Conservation (phyloP, 1,139 yeast species). For the Zygosaccharomyces sapae region DNA sequence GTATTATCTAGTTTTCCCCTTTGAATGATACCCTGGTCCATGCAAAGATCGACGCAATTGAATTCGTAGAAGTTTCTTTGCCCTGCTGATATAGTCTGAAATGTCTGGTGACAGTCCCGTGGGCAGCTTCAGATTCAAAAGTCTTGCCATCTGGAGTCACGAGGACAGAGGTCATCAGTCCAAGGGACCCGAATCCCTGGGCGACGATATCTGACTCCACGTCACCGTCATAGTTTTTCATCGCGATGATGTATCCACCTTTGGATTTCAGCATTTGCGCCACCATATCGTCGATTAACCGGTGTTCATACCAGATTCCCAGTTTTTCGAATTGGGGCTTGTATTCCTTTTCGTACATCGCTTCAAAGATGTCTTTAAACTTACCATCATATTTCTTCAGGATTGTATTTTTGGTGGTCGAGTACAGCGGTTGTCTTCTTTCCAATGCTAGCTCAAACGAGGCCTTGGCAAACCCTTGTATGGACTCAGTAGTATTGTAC, state of each 20-base stretch:
- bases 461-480: slow-evolving; percentile 83
- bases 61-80: slow-evolving; percentile 95
- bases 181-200: slow-evolving; percentile 95
- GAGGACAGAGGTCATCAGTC: slow-evolving; percentile 92
- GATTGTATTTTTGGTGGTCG: slow-evolving; percentile 91
- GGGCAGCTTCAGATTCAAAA: slow-evolving; percentile 95
- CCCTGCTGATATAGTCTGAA: slow-evolving; percentile 93
- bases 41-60: slow-evolving; percentile 96
- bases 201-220: slow-evolving; percentile 97
- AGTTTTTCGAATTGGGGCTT: slow-evolving; percentile 64
- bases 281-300: slow-evolving; percentile 96
- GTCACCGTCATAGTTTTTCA: slow-evolving; percentile 97
- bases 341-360: slow-evolving; percentile 67
- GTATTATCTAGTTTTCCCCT: slow-evolving; percentile 87
- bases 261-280: slow-evolving; percentile 95
- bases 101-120: slow-evolving; percentile 96
- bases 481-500: slow-evolving; percentile 94
- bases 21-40: slow-evolving; percentile 88
- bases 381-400: slow-evolving; percentile 90
- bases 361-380: slow-evolving; percentile 89
- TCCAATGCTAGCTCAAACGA: slow-evolving; percentile 84
- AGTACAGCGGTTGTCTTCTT: slow-evolving; percentile 71
- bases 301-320: slow-evolving; percentile 93
- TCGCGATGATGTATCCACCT: slow-evolving; percentile 92
- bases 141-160: slow-evolving; percentile 95